A percentile compares a stretch with the other conserved stretches of the same genome.
Evolutionary conservation across 1,284 basidiomycete genomes (phyloP).

Genomic region (Cryptococcus hybrid): DNA sequence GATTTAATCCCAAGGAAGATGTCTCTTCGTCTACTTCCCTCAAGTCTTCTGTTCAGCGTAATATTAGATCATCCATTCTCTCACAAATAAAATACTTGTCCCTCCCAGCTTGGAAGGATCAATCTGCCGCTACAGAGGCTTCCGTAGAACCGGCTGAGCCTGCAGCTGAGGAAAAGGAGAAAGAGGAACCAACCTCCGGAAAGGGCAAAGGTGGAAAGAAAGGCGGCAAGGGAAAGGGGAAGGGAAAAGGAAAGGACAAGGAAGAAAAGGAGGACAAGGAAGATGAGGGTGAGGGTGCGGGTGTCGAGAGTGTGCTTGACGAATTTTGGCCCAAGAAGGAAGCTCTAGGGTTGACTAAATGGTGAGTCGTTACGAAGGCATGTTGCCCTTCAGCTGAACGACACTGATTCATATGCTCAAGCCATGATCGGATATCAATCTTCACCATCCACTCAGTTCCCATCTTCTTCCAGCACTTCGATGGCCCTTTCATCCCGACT

Average conservation of each 20-base stretch:
- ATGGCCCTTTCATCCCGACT: constrained; percentile 88
- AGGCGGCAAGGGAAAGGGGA: constrained; percentile 38
- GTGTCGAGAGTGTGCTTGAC: constrained; percentile 68
- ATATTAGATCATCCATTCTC: constrained; percentile 75
- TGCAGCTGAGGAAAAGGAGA: constrained; percentile 9
- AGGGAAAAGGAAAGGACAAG: constrained; percentile 29
- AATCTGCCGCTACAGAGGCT: constrained; percentile 9
- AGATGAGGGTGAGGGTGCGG: constrained; percentile 46
- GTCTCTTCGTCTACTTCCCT: constrained; percentile 90
- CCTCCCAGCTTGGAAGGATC: constrained; percentile 34
- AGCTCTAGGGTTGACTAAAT: constrained; percentile 86
- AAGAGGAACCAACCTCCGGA: constrained; percentile 14
- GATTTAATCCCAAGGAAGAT: constrained; percentile 82
- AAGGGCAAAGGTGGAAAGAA: constrained; percentile 37
- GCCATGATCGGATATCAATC: constrained; percentile 93
- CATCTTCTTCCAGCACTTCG: constrained; percentile 95
- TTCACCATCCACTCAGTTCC: constrained; percentile 84
- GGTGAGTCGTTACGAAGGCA: constrained; percentile 59
- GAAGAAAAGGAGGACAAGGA: constrained; percentile 26
- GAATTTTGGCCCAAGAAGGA: constrained; percentile 99
- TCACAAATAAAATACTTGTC: constrained; percentile 75
- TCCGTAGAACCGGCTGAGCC: not conserved
- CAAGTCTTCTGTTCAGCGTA: constrained; percentile 90
- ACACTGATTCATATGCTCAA: constrained; percentile 44
- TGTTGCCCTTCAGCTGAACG: not conserved